Evolutionary conservation across 768 basidiomycete species (phyloP).

Genomic region (Lactarius vividus): DNA sequence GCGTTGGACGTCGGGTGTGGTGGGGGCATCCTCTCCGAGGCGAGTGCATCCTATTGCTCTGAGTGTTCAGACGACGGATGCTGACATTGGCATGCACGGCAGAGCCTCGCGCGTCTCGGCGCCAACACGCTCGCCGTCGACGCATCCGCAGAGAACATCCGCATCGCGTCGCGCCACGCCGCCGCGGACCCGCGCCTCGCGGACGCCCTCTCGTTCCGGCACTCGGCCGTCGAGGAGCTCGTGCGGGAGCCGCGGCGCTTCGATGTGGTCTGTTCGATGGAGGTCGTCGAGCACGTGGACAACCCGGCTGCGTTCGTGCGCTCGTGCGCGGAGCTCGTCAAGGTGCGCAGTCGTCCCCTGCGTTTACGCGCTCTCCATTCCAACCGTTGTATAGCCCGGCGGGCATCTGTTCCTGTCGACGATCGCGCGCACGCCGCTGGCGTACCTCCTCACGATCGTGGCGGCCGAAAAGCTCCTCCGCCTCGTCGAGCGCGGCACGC

Average conservation of each 20-base stretch:
- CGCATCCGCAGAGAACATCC: constrained; percentile 83
- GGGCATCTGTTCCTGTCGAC: constrained; percentile 96
- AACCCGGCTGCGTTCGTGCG: constrained; percentile 82
- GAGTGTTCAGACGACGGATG: too few species aligned
- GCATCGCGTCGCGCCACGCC: constrained; percentile 81
- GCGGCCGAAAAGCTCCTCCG: constrained; percentile 81
- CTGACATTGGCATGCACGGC: too few species aligned
- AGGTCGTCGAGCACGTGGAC: constrained; percentile 97
- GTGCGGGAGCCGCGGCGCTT: constrained; percentile 62
- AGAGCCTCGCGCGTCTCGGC: constrained; percentile 83
- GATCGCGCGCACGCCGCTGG: constrained; percentile 78
- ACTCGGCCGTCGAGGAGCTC: constrained; percentile 73
- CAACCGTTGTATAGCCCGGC: too few species aligned
- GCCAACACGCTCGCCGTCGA: constrained; percentile 90
- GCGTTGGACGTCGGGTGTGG: constrained; percentile 94
- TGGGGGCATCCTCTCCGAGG: constrained; percentile 91
- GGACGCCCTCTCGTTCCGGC: constrained; percentile 57
- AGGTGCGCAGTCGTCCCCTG: constrained; percentile 47
- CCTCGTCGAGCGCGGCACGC: constrained; percentile 83
- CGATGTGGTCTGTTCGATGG: constrained; percentile 96
- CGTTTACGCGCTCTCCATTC: too few species aligned
- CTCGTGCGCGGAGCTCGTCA: constrained; percentile 80
- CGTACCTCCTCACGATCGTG: constrained; percentile 68
- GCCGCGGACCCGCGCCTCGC: constrained; percentile 64
- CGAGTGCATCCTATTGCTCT: constrained; percentile 34